Evolutionary conservation across 257 asterid genomes (phyloP), one percentile per base, ranked within the genome.

Genomic region (Primulina huaijiensis): DNA sequence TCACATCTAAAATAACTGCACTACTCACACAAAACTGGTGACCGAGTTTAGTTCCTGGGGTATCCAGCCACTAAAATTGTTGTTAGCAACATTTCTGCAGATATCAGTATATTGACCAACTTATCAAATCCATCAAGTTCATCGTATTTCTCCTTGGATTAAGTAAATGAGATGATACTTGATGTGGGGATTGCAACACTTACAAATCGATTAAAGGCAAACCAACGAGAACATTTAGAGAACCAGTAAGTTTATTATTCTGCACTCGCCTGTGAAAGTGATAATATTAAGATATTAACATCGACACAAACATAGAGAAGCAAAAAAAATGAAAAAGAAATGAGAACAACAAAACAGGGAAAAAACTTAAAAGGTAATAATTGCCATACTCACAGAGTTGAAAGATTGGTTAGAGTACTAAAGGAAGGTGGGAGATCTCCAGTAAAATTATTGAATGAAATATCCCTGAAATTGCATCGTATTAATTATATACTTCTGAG

Each of bases 31-130:
- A 67, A 92, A 89, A 56, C 78, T 84, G 76, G 95, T 93, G 76
- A 94, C 62, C 8, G 94, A 88, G 64, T 11, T 79, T 55, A 94
- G 89, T 59, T 88, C 96, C 52, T 67, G 79, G 16, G 99, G 99
- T 83, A 94, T 86, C 98, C 96, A 94, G 73, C 99, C 99, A 75
- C 76, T 81, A 74, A 94, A 92, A 70, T 82, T 73, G 79, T 92
- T 94, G 84, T 88, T 82, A 50, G 99, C 99, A 75, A 94, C 90
- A 85, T 94, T 88, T 86, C 99, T 94, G 91, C 74, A 62, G 37
- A 80, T 68, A 70, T 30, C 30, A 60, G 67, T 23, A 37, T 5
- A 14, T 0, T 6, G 34, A 73, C 60, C 63, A 70, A 40, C 43
- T 16, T 19, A 74, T 20, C 37, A 75, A 52, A 69, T 40, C 31